Evolutionary conservation across 1,139 yeast species (phyloP), one percentile per base, ranked within the genome.

Genomic region (Geotrichum cucujoidarum): DNA sequence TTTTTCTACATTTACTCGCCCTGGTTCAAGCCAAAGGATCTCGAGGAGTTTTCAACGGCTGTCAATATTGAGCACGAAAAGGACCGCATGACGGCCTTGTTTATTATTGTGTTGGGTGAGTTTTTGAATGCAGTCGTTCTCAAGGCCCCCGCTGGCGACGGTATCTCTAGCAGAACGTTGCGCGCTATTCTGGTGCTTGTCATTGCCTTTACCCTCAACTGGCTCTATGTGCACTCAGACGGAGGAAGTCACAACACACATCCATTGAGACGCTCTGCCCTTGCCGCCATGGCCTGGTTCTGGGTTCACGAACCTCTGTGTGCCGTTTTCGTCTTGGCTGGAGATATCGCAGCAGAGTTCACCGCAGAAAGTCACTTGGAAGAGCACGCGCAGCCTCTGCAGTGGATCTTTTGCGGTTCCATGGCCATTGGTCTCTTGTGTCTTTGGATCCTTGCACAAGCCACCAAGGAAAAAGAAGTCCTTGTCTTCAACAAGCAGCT

Each of bases 61-160:
- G 62, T 80, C 51, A 80, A 80, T 57, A 77, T 81, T 50, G 85
- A 80, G 57, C 86, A 81, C 57, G 85, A 79, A 57, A 83, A 78
- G 18, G 87, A 81, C 60, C 64, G 87, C 49, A 73, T 72, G 57
- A 71, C 74, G 1, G 76, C 80, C 0, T 80, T 81, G 59, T 80
- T 72, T 47, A 76, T 81, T 53, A 80, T 81, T 64, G 84, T 84
- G 6, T 70, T 81, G 56, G 87, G 87, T 24, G 86, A 81, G 55
- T 81, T 77, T 55, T 64, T 80, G 24, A 79, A 75, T 56, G 76
- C 75, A 48, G 69, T 77, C n/a, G 81, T 78, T n/a, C 75, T 80
- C 1, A 62, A 63, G 0, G 68, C 72, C 13, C 75, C 80, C 0
- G 67, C 78, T 41, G 77, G 76, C 1, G 56, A 63, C 3, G 82